Conservation (phyloP, 345 rosid species). For the Aurinia saxatilis region DNA sequence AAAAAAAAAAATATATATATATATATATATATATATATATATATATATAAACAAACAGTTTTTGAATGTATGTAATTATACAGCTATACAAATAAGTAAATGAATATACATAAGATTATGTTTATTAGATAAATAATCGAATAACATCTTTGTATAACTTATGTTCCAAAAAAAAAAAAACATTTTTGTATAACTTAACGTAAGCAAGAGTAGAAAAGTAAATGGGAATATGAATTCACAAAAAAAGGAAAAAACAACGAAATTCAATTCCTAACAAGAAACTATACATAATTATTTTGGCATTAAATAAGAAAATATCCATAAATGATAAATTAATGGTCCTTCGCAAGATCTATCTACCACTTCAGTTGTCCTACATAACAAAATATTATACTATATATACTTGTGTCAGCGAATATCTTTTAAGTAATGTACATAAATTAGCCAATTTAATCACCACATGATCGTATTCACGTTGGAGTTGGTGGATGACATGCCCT, state of each 20-base stretch:
- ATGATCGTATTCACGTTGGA: conserved; percentile 6
- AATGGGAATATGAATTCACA: background rate
- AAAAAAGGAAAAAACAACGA: background rate
- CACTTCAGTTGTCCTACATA: conserved; percentile 8
- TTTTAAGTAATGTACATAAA: background rate
- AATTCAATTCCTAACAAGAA: background rate
- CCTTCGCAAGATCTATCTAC: conserved; percentile 9
- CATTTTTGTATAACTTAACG: background rate
- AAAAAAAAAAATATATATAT: no score
- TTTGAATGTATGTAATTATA: background rate
- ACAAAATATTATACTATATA: background rate
- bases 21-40: no score
- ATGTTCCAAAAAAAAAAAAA: no score
- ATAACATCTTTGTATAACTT: background rate
- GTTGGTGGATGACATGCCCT: conserved; percentile 12
- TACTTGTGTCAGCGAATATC: background rate
- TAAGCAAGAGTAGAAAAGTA: background rate
- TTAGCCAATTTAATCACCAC: background rate
- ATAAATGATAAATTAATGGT: background rate
- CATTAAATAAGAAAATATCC: background rate
- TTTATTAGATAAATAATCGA: background rate
- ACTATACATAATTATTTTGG: background rate
- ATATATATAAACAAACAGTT: background rate
- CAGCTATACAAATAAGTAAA: background rate
- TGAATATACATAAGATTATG: background rate